phyloP scores from a whole-genome alignment of 129 eudicot species.

The Silybum marianum region DNA sequence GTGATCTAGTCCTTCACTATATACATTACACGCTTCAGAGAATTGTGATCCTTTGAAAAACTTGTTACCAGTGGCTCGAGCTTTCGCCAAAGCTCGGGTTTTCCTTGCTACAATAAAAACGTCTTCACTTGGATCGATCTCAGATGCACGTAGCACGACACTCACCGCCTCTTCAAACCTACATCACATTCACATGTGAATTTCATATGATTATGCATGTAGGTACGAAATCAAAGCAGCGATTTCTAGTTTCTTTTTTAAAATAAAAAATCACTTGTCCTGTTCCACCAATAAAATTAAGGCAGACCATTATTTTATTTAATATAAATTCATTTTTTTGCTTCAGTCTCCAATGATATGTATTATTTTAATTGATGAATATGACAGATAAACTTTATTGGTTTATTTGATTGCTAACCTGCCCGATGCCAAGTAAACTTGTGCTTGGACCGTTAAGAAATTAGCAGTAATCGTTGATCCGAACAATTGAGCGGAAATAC shows the following conservation, averaged over 20 bases:
- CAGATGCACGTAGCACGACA: conserved; percentile 54
- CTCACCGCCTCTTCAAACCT: conserved; percentile 88
- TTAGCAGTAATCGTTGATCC: conserved; percentile 45
- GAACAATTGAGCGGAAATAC: conserved; percentile 42
- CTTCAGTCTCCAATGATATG: too few relatives aligned
- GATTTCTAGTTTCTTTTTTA: background rate
- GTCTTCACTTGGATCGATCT: conserved; percentile 47
- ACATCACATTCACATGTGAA: conserved; percentile 7
- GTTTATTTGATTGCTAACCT: conserved; percentile 44
- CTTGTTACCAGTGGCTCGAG: conserved; percentile 67
- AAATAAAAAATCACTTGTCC: background rate
- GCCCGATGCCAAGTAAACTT: conserved; percentile 62
- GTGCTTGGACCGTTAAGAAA: conserved; percentile 48
- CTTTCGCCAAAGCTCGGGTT: conserved; percentile 51
- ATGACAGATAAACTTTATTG: background rate
- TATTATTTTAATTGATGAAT: too few relatives aligned
- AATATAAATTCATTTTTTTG: too few relatives aligned
- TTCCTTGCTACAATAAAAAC: conserved; percentile 38
- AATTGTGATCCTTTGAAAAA: conserved; percentile 54
- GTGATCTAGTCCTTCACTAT: conserved; percentile 67
- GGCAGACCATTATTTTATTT: too few relatives aligned
- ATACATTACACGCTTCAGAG: conserved; percentile 54
- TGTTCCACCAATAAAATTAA: background rate
- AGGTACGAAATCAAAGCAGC: background rate
- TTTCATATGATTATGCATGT: background rate